Conservation (phyloP, 768 basidiomycete genomes). For the Tylopilus subfusipes region DNA sequence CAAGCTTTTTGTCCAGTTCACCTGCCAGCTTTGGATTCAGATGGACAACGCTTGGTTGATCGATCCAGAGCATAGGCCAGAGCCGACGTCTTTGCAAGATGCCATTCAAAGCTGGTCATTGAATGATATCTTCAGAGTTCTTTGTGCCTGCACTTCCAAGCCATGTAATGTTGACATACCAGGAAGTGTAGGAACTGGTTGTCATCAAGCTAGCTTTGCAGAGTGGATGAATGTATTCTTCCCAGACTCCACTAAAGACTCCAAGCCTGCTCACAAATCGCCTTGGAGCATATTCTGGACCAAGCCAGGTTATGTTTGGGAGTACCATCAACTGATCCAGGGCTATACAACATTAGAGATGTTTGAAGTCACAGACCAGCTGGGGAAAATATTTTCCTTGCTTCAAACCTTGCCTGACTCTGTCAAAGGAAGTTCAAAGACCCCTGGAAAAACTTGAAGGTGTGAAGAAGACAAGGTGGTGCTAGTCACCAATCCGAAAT, state of each 20-base stretch:
- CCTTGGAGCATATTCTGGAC: neutral
- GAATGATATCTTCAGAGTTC: too few relatives aligned
- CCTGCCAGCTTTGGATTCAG: neutral
- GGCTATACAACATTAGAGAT: neutral
- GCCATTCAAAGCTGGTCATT: neutral
- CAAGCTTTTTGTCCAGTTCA: neutral
- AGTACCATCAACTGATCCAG: neutral
- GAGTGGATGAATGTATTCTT: neutral
- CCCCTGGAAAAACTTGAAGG: neutral
- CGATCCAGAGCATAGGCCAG: neutral
- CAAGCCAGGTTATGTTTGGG: neutral
- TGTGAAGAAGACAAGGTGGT: neutral
- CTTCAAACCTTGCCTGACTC: neutral
- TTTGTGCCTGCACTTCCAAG: neutral
- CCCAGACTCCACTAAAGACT: neutral
- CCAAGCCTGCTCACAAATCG: neutral
- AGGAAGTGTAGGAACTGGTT: neutral
- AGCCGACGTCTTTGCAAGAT: neutral
- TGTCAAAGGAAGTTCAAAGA: neutral
- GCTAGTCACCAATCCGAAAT: neutral
- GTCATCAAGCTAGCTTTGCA: neutral
- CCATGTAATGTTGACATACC: neutral
- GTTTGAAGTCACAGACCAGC: neutral
- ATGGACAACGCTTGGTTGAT: neutral
- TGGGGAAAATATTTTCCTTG: neutral